Evolutionary conservation across 768 basidiomycete species (phyloP).

Genomic region (Boletales sp.): DNA sequence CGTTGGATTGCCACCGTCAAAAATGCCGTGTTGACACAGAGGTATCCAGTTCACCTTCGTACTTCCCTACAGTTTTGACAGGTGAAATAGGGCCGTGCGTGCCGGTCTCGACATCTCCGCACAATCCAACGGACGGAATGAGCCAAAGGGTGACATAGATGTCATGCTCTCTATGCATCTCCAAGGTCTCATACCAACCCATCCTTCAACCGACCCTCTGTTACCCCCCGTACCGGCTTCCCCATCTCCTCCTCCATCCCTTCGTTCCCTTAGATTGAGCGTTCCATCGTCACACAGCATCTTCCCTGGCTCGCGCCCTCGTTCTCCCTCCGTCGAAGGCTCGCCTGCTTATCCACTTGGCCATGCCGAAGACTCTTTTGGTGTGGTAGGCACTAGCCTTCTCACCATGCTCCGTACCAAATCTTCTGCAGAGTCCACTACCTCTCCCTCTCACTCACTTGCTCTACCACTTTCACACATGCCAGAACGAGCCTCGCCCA

Average conservation of each 20-base stretch:
- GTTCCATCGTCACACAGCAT: conserved; percentile 18
- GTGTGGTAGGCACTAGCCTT: conserved; percentile 51
- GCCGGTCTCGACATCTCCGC: conserved; percentile 57
- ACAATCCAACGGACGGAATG: conserved; percentile 41
- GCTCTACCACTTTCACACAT: conserved; percentile 24
- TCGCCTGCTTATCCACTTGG: conserved; percentile 40
- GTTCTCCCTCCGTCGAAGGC: conserved; percentile 39
- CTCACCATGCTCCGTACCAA: conserved; percentile 48
- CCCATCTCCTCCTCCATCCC: conserved; percentile 27
- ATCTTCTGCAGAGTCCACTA: conserved; percentile 28
- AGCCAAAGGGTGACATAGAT: conserved; percentile 78
- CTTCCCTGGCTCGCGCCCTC: conserved; percentile 20
- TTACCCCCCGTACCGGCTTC: conserved; percentile 21
- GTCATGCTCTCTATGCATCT: conserved; percentile 79
- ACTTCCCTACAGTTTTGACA: background rate
- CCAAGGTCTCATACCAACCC: conserved; percentile 49
- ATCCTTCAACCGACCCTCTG: conserved; percentile 8
- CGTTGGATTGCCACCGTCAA: conserved; percentile 78
- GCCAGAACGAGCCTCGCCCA: conserved; percentile 20
- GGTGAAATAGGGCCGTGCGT: conserved; percentile 52
- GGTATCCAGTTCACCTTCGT: conserved; percentile 36
- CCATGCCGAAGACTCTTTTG: conserved; percentile 52
- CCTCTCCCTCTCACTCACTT: conserved; percentile 30
- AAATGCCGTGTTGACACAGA: conserved; percentile 63
- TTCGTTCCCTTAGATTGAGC: conserved; percentile 23